Base-by-base conservation (phyloP, 2,329 filamentous ascomycete genomes). In the Sordariomycetes sp. region DNA sequence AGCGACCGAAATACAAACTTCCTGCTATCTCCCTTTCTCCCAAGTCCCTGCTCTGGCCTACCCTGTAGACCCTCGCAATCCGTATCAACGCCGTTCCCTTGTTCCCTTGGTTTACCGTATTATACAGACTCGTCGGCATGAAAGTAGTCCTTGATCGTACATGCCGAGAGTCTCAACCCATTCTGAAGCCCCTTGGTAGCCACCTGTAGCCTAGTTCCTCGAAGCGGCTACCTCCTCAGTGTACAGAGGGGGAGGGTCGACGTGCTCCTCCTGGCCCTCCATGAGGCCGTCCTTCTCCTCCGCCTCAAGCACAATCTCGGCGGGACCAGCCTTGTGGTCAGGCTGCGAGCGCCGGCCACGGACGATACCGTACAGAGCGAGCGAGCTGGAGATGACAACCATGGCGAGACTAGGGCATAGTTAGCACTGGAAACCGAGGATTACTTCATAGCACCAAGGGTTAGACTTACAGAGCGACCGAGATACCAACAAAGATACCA, bases 401-500 rank as follows among this genome's bases (percentile, higher is more conserved):
- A 86, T 78, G 58, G 84, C 74, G 57, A 86, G 64, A 55, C 81
- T 83, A 61, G 85, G 86, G 48, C 87, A 69, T 59, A 85, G 72
- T 81, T 58, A 52, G 20, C 16, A 28, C 40, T n/a, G n/a, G 40
- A n/a, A 18, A 14, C 40, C 18, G 6, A 8, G 40, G 52, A 20
- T 18, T 25, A 63, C 75, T 64, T 74, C 3, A 43, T 43, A 43
- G 14, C n/a, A 24, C 35, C 16, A 18, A 28, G 4, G 34, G 24
- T 16, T n/a, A 10, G 24, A 75, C 78, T 68, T 74, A 81, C 78
- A 88, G 69, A 70, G 86, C 87, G 62, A 86, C 83, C 34, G 78
- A 77, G 58, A 89, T 79, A 66, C 87, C 88, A 52, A 85, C 84
- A 25, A 83, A 77, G 62, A 90, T 78, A 60, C 88, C 88, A 62